Percentiles rank a stretch among this genome's conserved stretches.
phyloP scores from a whole-genome alignment of 768 basidiomycete species.

The Dentipellis sp. region DNA sequence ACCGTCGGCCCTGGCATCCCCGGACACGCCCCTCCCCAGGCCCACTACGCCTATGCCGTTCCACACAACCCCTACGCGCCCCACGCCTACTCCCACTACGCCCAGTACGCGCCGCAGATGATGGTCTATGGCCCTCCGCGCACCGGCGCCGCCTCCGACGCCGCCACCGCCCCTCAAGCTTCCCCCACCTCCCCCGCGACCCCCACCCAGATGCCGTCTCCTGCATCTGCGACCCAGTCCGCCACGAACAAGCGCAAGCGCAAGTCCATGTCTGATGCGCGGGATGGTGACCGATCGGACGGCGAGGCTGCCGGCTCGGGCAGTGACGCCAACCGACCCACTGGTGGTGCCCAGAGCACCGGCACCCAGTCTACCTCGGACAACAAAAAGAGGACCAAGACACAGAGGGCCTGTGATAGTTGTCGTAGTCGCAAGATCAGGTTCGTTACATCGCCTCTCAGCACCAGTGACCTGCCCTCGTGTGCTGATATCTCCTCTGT shows the following conservation, averaged over 20 bases:
- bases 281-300: slow-evolving; percentile 42
- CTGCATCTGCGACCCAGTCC: slow-evolving; percentile 6
- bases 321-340: slow-evolving; percentile 30
- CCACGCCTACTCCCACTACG: slow-evolving; percentile 49
- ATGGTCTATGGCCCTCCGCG: slow-evolving; percentile 50
- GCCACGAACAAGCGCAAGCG: slow-evolving; percentile 55
- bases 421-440: slow-evolving; percentile 89
- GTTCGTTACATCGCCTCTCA: slow-evolving; percentile 21
- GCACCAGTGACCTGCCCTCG: not conserved
- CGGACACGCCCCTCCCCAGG: slow-evolving; percentile 39
- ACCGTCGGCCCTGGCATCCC: slow-evolving; percentile 29
- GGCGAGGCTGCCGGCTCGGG: slow-evolving; percentile 47
- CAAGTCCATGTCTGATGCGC: slow-evolving; percentile 21
- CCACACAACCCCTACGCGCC: slow-evolving; percentile 27
- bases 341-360: slow-evolving; percentile 8
- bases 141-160: slow-evolving; percentile 29
- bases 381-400: slow-evolving; percentile 85
- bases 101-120: slow-evolving; percentile 37
- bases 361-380: slow-evolving; percentile 32
- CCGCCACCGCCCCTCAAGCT: slow-evolving; percentile 22
- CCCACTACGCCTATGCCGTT: slow-evolving; percentile 31
- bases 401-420: slow-evolving; percentile 85
- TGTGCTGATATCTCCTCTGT: not conserved
- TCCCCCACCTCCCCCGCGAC: slow-evolving; percentile 21
- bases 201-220: slow-evolving; percentile 21